Conservation (phyloP, 768 basidiomycete genomes). For the Dendrothele bispora region DNA sequence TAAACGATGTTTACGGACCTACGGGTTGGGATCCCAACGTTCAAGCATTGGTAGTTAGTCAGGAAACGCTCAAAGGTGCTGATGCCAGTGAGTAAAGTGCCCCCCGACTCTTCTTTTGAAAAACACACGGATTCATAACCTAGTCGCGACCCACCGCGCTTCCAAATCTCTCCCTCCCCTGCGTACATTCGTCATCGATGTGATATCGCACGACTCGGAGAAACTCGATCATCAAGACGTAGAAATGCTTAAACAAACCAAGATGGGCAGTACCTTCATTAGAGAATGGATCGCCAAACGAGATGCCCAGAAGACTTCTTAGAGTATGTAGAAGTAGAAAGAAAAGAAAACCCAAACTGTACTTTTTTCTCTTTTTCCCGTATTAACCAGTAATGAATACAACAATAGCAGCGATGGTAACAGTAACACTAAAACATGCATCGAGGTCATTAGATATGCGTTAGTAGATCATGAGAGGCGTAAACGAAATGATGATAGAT, state of each 20-base stretch:
- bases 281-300: conserved; percentile 76
- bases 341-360: too few relatives aligned
- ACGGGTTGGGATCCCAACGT: conserved; percentile 85
- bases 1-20: conserved; percentile 88
- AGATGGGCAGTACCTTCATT: conserved; percentile 95
- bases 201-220: conserved; percentile 70
- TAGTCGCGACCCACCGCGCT: conserved; percentile 67
- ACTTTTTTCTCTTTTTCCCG: too few relatives aligned
- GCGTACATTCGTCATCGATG: conserved; percentile 78
- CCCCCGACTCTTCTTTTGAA: conserved; percentile 1
- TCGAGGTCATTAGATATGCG: too few relatives aligned
- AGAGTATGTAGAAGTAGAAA: too few relatives aligned
- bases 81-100: conserved; percentile 56
- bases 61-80: conserved; percentile 82
- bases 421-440: too few relatives aligned
- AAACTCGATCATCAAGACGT: conserved; percentile 66
- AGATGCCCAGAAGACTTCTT: too few relatives aligned
- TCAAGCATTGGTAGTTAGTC: conserved; percentile 90
- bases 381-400: too few relatives aligned
- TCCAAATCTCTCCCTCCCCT: conserved; percentile 59
- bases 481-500: too few relatives aligned
- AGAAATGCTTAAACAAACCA: conserved; percentile 68
- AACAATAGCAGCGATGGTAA: too few relatives aligned
- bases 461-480: too few relatives aligned
- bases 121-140: too few relatives aligned